Percentiles rank a stretch among this genome's conserved stretches.
phyloP scores from a whole-genome alignment of 179 eudicot species.

The Vitellaria paradoxa region DNA sequence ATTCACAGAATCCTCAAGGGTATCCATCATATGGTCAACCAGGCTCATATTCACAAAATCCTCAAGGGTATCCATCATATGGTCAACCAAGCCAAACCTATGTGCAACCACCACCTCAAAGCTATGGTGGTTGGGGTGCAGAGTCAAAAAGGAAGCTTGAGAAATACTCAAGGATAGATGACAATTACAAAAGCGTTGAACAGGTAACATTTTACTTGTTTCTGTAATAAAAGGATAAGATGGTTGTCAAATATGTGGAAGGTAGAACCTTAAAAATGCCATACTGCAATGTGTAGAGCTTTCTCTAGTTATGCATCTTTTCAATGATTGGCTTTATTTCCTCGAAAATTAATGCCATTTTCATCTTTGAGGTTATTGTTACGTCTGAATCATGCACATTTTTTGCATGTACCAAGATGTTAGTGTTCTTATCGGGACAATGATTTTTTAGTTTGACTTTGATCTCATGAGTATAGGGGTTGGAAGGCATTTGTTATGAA shows the following conservation, averaged over 20 bases:
- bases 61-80: slow-evolving; percentile 37
- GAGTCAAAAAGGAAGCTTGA: slow-evolving; percentile 28
- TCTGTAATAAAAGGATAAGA: not conserved
- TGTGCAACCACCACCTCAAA: slow-evolving; percentile 24
- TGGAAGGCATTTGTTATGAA: too few relatives aligned
- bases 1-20: not conserved
- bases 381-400: not conserved
- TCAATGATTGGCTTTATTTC: not conserved
- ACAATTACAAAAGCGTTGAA: slow-evolving; percentile 36
- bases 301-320: not conserved
- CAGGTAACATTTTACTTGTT: slow-evolving; percentile 29
- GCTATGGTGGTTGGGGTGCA: slow-evolving; percentile 29
- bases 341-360: not conserved
- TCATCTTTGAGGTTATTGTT: not conserved
- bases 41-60: not conserved
- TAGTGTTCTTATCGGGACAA: not conserved
- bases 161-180: slow-evolving; percentile 51
- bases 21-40: slow-evolving; percentile 42
- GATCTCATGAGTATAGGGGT: not conserved
- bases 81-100: slow-evolving; percentile 28
- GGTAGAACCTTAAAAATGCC: not conserved
- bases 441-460: not conserved
- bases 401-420: not conserved
- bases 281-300: not conserved
- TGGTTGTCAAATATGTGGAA: not conserved